A percentile compares a stretch with the other conserved stretches of the same genome.
Conservation (phyloP, 2,329 filamentous ascomycete species). For the Aschersonia sp. region DNA sequence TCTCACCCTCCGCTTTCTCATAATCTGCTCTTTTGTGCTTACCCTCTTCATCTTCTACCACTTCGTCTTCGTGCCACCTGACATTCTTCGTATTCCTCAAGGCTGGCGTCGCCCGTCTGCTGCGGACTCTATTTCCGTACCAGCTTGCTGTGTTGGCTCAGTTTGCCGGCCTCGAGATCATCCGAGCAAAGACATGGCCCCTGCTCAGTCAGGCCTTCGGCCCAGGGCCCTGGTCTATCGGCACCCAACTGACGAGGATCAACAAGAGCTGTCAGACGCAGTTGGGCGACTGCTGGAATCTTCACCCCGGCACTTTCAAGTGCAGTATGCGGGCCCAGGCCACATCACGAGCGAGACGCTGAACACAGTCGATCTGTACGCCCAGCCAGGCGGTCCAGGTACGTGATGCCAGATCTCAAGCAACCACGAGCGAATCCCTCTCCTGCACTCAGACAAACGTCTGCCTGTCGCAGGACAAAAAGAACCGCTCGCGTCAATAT, state of each 20-base stretch:
- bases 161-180: no score
- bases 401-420: background rate
- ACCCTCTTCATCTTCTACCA: no score
- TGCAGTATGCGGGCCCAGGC: conserved; percentile 10
- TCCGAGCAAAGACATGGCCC: background rate
- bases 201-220: background rate
- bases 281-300: conserved; percentile 9
- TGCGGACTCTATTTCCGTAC: background rate
- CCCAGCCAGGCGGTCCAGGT: conserved; percentile 10
- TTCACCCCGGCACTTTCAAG: conserved; percentile 8
- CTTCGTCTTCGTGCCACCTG: no score
- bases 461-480: background rate
- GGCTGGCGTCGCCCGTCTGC: no score
- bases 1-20: no score
- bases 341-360: conserved; percentile 6
- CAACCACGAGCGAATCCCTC: background rate
- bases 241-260: conserved; percentile 6
- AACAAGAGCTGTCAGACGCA: conserved; percentile 6
- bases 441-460: background rate
- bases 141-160: background rate
- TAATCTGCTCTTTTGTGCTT: no score
- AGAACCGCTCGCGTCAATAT: no score
- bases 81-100: no score
- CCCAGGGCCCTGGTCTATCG: conserved; percentile 10
- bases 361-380: conserved; percentile 7